Base-by-base conservation (phyloP, 345 rosid genomes). In the Citrus unshiu region DNA sequence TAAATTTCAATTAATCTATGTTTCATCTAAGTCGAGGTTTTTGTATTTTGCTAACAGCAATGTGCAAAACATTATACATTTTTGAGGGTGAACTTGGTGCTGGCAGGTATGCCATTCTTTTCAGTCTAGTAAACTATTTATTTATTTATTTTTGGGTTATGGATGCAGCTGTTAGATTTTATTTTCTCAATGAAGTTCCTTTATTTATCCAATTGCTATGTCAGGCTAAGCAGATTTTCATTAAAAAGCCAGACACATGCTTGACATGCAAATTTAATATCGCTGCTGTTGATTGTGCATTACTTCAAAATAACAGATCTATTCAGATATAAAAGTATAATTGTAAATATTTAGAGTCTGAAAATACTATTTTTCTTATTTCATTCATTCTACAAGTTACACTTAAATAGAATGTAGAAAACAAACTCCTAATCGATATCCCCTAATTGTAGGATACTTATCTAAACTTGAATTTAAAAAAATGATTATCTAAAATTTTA, bases 21-120 rank as follows among this genome's bases (percentile, higher is more conserved):
- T 60, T 40, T 65, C 37, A 68, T 81, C 74, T 62, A 51, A 72
- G 56, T 70, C 57, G 73, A 64, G 58, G 58, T 70, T 78, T 4
- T 77, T 72, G 24, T 76, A 46, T 73, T 76, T 73, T 81, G 46
- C 40, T 40, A 66, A 79, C 91, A 95, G 98, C 91, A 80, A 92
- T 95, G 94, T 88, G 90, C 30, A 86, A 91, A 71, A 92, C 84
- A 86, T 84, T 93, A 67, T 91, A 90, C 80, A 76, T 88, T 35
- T 93, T 91, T 75, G 92, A 91, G 58, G 95, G 94, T 78, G 94
- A 93, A 89, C 80, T 88, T 75, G 93, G 97, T 81, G 93, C 90
- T 82, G 95, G 90, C 85, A 87, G 98, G 98, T 95, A 85, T 77
- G 83, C 22, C 27, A 29, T 86, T 83, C 29, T 84, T 84, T 13